Evolutionary conservation across 1,284 basidiomycete genomes (phyloP), one percentile per base, ranked within the genome.

Genomic region (Tremellales sp.): DNA sequence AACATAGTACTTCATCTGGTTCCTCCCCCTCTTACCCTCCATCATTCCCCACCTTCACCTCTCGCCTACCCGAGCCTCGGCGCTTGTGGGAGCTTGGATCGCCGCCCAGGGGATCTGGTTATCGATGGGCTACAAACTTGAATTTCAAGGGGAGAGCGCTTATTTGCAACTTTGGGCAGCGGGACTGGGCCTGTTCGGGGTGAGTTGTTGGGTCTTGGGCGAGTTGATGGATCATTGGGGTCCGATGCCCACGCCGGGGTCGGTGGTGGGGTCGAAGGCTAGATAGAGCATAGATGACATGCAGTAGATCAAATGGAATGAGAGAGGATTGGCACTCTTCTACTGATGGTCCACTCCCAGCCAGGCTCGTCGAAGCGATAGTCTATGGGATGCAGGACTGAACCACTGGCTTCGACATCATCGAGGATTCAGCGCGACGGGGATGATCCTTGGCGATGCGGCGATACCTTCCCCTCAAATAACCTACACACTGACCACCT

Each of bases 1-100:
- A 21, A 6, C 23, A 21, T 74, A 98, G 86, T 99, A 99, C 76
- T 98, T 97, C 74, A 79, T 97, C 43, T 99, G 96, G 96, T 97
- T 94, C 68, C 82, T 93, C 6, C 84, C 92, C 54, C 83, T 98
- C 54, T 74, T 98, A 0, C 93, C 96, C 0, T 78, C 93, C 2
- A 75, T 96, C 11, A 78, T 90, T 3, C 84, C 89, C 0, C 79
- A 76, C 13, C 70, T 94, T 0, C 65, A 72, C 0, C 76, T 90
- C 27, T 40, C 39, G 15, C 12, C 12, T 5, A 75, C 82, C 0
- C 69, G 70, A 23, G 48, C 63, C 15, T 75, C 78, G 10, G 43
- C 70, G 2, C 79, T 81, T 45, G 51, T 82, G 0, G 74, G 58
- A 0, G 76, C 84, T 0, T 99, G 96, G 96, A 76, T 84, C 0